Evolutionary conservation across 1,284 basidiomycete genomes (phyloP).

Genomic region (Sporisorium reilianum): DNA sequence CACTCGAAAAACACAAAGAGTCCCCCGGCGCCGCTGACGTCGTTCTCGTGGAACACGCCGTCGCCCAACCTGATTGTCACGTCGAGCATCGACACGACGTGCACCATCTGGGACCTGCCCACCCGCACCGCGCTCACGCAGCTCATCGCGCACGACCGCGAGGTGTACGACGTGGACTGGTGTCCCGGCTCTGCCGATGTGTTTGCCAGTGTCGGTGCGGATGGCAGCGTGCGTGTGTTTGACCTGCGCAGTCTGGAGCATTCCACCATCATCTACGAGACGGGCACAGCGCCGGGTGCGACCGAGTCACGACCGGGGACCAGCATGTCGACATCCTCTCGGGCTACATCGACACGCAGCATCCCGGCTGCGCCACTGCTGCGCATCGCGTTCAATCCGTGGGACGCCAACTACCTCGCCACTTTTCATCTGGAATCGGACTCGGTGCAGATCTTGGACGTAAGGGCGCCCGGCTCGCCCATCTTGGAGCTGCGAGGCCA

Average conservation of each 20-base stretch:
- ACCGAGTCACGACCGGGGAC: constrained; percentile 55
- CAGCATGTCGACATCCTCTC: constrained; percentile 44
- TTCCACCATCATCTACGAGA: constrained; percentile 96
- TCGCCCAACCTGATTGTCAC: constrained; percentile 69
- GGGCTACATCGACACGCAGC: constrained; percentile 40
- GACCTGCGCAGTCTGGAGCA: constrained; percentile 96
- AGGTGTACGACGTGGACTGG: constrained; percentile 98
- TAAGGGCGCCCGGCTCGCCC: constrained; percentile 67
- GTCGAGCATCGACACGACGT: constrained; percentile 75
- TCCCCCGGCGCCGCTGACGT: constrained; percentile 67
- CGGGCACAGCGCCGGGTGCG: constrained; percentile 49
- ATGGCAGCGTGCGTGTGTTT: constrained; percentile 95
- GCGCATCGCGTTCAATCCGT: constrained; percentile 69
- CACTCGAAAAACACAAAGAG: constrained; percentile 64
- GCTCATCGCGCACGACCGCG: constrained; percentile 88
- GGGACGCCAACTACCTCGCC: constrained; percentile 69
- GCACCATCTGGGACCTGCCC: constrained; percentile 86
- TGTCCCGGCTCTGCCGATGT: constrained; percentile 97
- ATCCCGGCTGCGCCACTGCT: constrained; percentile 58
- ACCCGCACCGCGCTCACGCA: constrained; percentile 95
- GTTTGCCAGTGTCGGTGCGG: constrained; percentile 97
- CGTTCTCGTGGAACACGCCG: constrained; percentile 68
- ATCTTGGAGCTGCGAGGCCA: constrained; percentile 68
- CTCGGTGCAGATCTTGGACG: constrained; percentile 67
- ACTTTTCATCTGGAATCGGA: constrained; percentile 68